These are phyloP conservation scores for Termitomyces sp. DNA, from an alignment of 768 basidiomycete genomes.

Conservation along the genomic window DNA sequence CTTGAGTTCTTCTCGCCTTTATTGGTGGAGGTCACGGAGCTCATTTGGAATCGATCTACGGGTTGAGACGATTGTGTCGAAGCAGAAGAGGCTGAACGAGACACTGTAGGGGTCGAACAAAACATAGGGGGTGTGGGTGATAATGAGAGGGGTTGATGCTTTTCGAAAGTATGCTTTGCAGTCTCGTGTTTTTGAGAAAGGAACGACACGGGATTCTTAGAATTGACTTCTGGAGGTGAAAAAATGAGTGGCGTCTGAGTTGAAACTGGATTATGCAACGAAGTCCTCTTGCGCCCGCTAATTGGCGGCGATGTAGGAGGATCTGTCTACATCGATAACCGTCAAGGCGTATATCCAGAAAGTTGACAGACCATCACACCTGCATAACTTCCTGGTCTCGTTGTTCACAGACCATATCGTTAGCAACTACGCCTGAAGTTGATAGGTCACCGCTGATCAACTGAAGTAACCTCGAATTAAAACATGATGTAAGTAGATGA, in stretches of 20 bases:
- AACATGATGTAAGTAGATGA: neutral
- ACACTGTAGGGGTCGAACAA: neutral
- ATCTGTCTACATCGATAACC: neutral
- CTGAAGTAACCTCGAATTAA: neutral
- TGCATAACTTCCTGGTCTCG: neutral
- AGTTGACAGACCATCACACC: conserved; percentile 3
- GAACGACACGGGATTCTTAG: neutral
- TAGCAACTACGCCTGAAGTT: neutral
- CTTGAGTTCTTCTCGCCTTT: neutral
- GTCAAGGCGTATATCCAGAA: neutral
- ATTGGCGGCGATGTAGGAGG: neutral
- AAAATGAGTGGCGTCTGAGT: neutral
- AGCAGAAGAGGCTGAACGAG: neutral
- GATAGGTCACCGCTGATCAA: too few species aligned
- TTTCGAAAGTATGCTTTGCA: neutral
- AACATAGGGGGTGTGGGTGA: neutral
- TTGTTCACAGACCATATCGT: neutral
- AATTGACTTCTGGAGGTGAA: neutral
- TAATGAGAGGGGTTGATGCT: neutral
- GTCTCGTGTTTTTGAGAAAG: neutral
- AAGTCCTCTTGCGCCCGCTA: neutral
- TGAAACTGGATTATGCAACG: neutral
- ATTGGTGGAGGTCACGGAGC: neutral
- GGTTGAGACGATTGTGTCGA: neutral
- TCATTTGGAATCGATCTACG: neutral